Percentiles rank a stretch among this genome's conserved stretches.
Evolutionary conservation across 306 rosid species (phyloP).

Genomic region (Carpinus fangiana): DNA sequence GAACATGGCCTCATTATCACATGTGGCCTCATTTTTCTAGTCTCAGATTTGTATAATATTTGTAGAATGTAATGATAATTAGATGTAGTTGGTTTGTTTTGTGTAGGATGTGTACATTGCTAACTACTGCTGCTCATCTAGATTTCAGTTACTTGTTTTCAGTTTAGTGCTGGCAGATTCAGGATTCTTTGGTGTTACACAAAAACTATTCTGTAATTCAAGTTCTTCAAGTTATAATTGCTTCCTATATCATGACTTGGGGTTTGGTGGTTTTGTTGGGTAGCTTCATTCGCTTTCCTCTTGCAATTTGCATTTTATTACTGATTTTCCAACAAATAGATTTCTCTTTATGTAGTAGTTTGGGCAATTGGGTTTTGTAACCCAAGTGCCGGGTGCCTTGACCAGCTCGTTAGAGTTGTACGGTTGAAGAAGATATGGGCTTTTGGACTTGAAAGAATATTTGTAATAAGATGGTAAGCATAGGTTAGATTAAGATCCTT

Average conservation of each 20-base stretch:
- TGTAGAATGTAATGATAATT: conserved; percentile 53
- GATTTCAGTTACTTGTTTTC: conserved; percentile 37
- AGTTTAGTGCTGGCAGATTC: conserved; percentile 63
- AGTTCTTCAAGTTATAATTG: conserved; percentile 43
- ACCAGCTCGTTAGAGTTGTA: too few relatives aligned
- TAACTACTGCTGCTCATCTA: conserved; percentile 55
- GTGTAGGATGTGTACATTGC: conserved; percentile 73
- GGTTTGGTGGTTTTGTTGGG: not conserved
- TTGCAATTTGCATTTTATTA: too few relatives aligned
- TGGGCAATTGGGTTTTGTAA: too few relatives aligned
- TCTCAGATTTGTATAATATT: conserved; percentile 60
- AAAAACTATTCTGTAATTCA: conserved; percentile 50
- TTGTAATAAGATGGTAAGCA: too few relatives aligned
- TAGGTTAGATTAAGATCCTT: too few relatives aligned
- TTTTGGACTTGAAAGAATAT: too few relatives aligned
- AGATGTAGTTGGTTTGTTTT: conserved; percentile 40
- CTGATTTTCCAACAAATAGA: too few relatives aligned
- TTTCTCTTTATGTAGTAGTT: too few relatives aligned
- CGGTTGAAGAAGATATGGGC: too few relatives aligned
- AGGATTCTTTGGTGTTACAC: conserved; percentile 56
- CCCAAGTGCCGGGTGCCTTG: too few relatives aligned
- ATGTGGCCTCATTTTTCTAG: conserved; percentile 28
- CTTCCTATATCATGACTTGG: not conserved
- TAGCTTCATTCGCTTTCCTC: too few relatives aligned
- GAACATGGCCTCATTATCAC: conserved; percentile 4